Evolutionary conservation across 768 basidiomycete genomes (phyloP), one percentile per base, ranked within the genome.

Genomic region (Stropharia rugosoannulata): DNA sequence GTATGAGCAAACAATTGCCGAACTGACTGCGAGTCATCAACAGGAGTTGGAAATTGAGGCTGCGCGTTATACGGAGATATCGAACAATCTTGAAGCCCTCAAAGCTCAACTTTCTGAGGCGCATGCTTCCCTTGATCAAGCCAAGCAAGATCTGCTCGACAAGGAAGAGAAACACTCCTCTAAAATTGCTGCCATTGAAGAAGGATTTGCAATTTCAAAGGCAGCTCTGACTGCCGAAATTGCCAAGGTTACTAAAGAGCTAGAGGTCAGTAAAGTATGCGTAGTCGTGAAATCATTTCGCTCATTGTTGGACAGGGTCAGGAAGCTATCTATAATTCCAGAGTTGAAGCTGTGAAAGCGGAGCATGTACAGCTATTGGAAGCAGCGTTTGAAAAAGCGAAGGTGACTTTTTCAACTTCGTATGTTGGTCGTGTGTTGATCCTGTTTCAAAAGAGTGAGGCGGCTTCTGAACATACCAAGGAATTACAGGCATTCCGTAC

Each of bases 351-450:
- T 13, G 82, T 90, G 39, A 85, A 85, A 62, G 79, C 74, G 15
- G 87, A 91, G 60, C 86, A 90, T 58, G 76, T 77, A 12, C 70
- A 73, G 48, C 75, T 84, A 41, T 71, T 92, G 15, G 74, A 85
- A 59, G 83, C 89, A 54, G 87, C 86, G 3, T 91, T 92, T 67
- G 81, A 87, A 56, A 84, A 81, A 44, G 90, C 90, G 15, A 93
- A 92, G 82, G 92, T 86, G 60, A 47, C 74, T 67, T 3, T 25
- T n/a, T 25, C 25, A 47, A 8, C 12, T 15, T 13, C 1, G 29
- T 12, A 12, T 10, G 16, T 40, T 41, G 15, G 22, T 41, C 8
- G 27, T n/a, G 22, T 32, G 25, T n/a, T 9, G 46, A 18, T 40
- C n/a, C 19, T 29, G 39, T 37, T 40, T 35, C n/a, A 42, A 43